Evolutionary conservation across 345 rosid species (phyloP).

Genomic region (Lepidium africanum): DNA sequence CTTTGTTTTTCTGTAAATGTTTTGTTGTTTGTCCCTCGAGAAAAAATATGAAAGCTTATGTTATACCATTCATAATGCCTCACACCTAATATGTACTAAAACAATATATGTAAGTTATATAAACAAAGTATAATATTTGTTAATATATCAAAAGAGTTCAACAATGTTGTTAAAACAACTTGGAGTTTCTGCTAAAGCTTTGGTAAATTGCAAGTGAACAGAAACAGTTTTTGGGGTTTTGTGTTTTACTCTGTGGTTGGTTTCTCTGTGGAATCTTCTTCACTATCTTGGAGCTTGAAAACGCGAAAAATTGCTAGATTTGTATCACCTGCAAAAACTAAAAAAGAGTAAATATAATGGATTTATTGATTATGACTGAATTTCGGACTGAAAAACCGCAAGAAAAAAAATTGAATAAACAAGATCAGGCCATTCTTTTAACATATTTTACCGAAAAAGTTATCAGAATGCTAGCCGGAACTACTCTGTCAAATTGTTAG

Average conservation of each 20-base stretch:
- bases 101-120: neutral
- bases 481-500: no score
- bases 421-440: no score
- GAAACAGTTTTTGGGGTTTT: neutral
- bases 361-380: neutral
- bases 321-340: constrained; percentile 45
- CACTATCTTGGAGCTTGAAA: constrained; percentile 43
- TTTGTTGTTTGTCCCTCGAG: neutral
- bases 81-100: constrained; percentile 23
- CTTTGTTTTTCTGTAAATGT: constrained; percentile 24
- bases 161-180: constrained; percentile 1
- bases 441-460: no score
- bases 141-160: neutral
- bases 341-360: neutral
- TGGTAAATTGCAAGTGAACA: neutral
- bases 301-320: constrained; percentile 71
- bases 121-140: neutral
- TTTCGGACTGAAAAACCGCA: no score
- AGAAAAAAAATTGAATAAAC: no score
- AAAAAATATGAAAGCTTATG: constrained; percentile 19
- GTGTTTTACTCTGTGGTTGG: constrained; percentile 14
- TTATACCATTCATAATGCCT: neutral
- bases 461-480: no score
- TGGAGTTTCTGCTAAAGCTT: neutral
- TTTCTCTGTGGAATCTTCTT: constrained; percentile 33